Evolutionary conservation across 352 stramenopile species (phyloP).

Genomic region (Globisporangium solare): DNA sequence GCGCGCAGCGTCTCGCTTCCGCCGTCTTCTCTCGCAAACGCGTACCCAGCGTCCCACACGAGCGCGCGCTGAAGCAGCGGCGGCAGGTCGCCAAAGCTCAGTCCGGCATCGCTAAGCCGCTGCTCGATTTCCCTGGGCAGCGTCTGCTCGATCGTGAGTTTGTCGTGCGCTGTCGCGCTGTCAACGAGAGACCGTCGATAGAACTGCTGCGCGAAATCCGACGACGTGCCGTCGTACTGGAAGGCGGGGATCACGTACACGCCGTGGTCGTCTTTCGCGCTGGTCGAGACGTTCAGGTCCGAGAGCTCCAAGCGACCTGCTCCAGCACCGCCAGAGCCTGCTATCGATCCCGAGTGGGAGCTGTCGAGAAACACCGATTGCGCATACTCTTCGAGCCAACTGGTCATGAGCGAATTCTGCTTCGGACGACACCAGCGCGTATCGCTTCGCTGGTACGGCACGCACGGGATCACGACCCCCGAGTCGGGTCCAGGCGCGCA

Average conservation of each 20-base stretch:
- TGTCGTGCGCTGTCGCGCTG: neutral
- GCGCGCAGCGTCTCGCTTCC: slow-evolving; percentile 8
- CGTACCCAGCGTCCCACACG: slow-evolving; percentile 35
- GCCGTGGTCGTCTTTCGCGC: slow-evolving; percentile 11
- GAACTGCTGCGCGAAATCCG: slow-evolving; percentile 33
- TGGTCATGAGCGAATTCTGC: slow-evolving; percentile 5
- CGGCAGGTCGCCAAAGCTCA: slow-evolving; percentile 22
- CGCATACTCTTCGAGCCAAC: slow-evolving; percentile 11
- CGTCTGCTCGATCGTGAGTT: neutral
- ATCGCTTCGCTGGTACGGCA: slow-evolving; percentile 9
- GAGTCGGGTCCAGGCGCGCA: neutral
- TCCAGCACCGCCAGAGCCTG: too few relatives aligned
- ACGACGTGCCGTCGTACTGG: slow-evolving; percentile 22
- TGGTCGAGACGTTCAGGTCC: neutral
- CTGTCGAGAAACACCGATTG: neutral
- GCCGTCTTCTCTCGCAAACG: neutral
- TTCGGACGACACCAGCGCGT: slow-evolving; percentile 7
- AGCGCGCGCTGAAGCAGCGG: slow-evolving; percentile 26
- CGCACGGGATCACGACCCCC: slow-evolving; percentile 10
- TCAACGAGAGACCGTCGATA: slow-evolving; percentile 17
- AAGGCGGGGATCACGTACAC: slow-evolving; percentile 15
- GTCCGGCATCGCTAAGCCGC: slow-evolving; percentile 11
- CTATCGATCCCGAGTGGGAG: neutral
- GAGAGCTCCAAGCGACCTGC: neutral
- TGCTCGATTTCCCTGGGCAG: slow-evolving; percentile 19